Conservation (phyloP, 371 early-diverging fungal genomes). For the Lichtheimia ramosa region DNA sequence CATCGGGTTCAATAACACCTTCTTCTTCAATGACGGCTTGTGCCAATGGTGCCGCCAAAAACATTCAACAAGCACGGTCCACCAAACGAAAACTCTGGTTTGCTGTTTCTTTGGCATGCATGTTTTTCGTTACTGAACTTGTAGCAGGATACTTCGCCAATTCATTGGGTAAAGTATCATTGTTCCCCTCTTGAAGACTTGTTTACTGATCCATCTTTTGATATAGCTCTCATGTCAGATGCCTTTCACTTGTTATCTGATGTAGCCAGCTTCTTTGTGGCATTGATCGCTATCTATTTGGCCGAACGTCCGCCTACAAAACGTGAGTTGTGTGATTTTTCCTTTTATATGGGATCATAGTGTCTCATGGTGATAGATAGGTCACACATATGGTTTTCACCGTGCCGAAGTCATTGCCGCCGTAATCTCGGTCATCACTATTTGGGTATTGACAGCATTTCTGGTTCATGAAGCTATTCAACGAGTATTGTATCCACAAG, state of each 20-base stretch:
- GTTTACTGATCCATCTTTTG: neutral
- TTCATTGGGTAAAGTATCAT: constrained; percentile 43
- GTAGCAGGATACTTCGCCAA: constrained; percentile 70
- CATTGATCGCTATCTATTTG: constrained; percentile 70
- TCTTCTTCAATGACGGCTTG: constrained; percentile 22
- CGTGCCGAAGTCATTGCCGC: constrained; percentile 89
- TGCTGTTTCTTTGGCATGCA: constrained; percentile 56
- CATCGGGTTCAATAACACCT: constrained; percentile 7
- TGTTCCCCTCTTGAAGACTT: neutral
- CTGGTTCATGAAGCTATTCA: constrained; percentile 78
- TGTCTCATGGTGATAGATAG: constrained; percentile 13
- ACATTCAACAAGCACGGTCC: constrained; percentile 17
- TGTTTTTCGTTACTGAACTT: constrained; percentile 71
- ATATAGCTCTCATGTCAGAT: constrained; percentile 70
- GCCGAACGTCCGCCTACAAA: constrained; percentile 70
- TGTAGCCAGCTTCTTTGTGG: constrained; percentile 74
- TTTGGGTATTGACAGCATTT: constrained; percentile 79
- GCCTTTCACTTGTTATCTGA: constrained; percentile 77
- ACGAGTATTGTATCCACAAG: constrained; percentile 67
- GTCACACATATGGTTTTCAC: constrained; percentile 82
- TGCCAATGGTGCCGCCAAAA: constrained; percentile 24
- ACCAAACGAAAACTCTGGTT: constrained; percentile 49
- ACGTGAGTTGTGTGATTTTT: constrained; percentile 28
- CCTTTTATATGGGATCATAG: too few species aligned
- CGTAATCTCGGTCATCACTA: constrained; percentile 74